Base-by-base conservation (phyloP, 2,329 filamentous ascomycete species). In the Ceratocystis eucalypticola region DNA sequence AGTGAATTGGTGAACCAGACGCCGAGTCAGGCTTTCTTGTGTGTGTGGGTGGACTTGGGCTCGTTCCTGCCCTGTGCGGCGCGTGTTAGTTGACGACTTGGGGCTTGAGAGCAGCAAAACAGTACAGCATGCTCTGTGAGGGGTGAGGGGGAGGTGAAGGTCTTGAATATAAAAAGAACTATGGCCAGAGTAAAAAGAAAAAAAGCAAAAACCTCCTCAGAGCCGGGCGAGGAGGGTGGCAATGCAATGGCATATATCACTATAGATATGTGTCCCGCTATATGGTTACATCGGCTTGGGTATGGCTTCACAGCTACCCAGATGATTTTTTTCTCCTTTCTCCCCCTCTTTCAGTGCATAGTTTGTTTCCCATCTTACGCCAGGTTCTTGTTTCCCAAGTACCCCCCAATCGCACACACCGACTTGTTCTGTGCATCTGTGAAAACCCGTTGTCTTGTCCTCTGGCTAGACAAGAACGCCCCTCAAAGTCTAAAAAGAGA, bases 41-140 rank as follows among this genome's bases (percentile, higher is more conserved):
- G 6, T 48, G n/a, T 8, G n/a, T 30, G 30, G 48, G 8, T 10
- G 12, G 28, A n/a, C 53, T 59, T 28, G 53, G 53, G 53, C 53
- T 59, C 3, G 3, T 59, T 59, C 53, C 53, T 59, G 53, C 28
- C 53, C 53, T 59, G 53, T 59, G 53, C 28, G 53, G 28, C 53
- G 22, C 28, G 53, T 59, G 53, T 59, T 59, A 59, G 53, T 59
- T n/a, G 53, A 37, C 25, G 12, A 6, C 15, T 59, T 5, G 53
- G 53, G 28, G 53, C 37, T 41, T 41, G 37, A 3, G 37, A 12
- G 37, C 37, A 41, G 22, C 22, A 22, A 59, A 12, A 25, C 25
- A n/a, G 22, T n/a, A 59, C 1, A 15, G 28, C 53, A 59, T 59
- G 15, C 12, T 59, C 15, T 59, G 15, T 3, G 20, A 22, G 22